These are phyloP conservation scores for Penicillium sp. DNA, from an alignment of 2,329 filamentous ascomycete species.

Conservation along the genomic window DNA sequence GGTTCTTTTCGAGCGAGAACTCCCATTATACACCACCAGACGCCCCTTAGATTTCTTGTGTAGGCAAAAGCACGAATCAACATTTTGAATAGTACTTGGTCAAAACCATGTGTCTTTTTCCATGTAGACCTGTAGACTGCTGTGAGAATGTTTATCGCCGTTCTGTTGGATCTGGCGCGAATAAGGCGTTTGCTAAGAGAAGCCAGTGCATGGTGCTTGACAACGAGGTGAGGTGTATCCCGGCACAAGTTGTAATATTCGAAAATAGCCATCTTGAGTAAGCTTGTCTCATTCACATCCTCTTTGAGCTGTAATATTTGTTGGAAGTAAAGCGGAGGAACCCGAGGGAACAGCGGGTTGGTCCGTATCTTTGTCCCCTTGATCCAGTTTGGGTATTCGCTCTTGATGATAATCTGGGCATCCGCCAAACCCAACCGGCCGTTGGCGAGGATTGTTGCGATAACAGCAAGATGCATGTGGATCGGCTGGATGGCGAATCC, in stretches of 20 bases:
- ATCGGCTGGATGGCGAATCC: constrained; percentile 36
- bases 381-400: constrained; percentile 28
- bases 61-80: constrained; percentile 40
- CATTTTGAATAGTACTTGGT: constrained; percentile 44
- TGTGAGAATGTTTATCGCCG: constrained; percentile 39
- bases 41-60: constrained; percentile 35
- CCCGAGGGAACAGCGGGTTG: constrained; percentile 27
- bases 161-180: constrained; percentile 20
- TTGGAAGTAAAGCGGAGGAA: constrained; percentile 42
- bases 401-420: constrained; percentile 38
- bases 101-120: constrained; percentile 36
- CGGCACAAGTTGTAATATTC: constrained; percentile 45
- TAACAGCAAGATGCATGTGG: constrained; percentile 43
- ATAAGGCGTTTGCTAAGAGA: constrained; percentile 36
- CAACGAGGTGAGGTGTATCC: constrained; percentile 32
- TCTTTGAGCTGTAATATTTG: constrained; percentile 33
- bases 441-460: constrained; percentile 39
- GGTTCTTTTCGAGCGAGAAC: constrained; percentile 39
- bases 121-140: constrained; percentile 44
- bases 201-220: constrained; percentile 43
- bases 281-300: constrained; percentile 25
- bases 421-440: constrained; percentile 27
- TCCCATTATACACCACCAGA: constrained; percentile 47
- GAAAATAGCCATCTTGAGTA: constrained; percentile 42
- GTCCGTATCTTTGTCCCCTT: constrained; percentile 12